A percentile compares a stretch with the other conserved stretches of the same genome.
Conservation (phyloP, 2,329 filamentous ascomycete genomes). For the Ceratocystis papillata region DNA sequence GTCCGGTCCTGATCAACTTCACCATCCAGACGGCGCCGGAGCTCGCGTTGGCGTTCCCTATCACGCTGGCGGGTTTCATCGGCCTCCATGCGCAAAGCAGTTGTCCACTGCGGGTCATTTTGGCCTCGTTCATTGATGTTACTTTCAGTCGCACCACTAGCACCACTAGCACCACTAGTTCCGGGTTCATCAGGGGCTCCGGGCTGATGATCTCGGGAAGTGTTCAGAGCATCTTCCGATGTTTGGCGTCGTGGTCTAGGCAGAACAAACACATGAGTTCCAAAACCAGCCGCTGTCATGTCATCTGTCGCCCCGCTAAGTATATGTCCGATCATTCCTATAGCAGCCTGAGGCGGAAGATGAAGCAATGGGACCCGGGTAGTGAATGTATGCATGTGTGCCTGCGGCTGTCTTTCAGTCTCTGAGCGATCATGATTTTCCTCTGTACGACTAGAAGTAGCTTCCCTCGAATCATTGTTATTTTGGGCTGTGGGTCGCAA, state of each 20-base stretch:
- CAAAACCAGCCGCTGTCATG: background rate
- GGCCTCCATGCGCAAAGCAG: background rate
- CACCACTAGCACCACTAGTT: background rate
- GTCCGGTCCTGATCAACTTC: background rate
- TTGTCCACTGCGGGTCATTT: background rate
- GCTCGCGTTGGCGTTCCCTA: constrained; percentile 12
- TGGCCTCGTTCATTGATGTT: background rate
- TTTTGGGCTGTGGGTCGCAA: background rate
- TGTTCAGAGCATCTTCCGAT: background rate
- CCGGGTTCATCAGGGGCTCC: background rate
- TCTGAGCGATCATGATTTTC: background rate
- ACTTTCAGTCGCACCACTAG: background rate
- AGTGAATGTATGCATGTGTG: background rate
- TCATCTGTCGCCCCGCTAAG: background rate
- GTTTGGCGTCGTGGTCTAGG: background rate
- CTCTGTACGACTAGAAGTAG: background rate
- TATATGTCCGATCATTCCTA: background rate
- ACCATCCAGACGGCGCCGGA: background rate
- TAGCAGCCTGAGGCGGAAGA: background rate
- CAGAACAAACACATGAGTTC: background rate
- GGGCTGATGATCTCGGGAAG: background rate
- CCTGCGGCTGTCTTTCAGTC: background rate
- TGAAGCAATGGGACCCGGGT: background rate
- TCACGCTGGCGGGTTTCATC: constrained; percentile 9
- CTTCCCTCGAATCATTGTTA: background rate